Evolutionary conservation across 2,329 filamentous ascomycete genomes (phyloP), one percentile per base, ranked within the genome.

Genomic region (Dothideomycetes sp.): DNA sequence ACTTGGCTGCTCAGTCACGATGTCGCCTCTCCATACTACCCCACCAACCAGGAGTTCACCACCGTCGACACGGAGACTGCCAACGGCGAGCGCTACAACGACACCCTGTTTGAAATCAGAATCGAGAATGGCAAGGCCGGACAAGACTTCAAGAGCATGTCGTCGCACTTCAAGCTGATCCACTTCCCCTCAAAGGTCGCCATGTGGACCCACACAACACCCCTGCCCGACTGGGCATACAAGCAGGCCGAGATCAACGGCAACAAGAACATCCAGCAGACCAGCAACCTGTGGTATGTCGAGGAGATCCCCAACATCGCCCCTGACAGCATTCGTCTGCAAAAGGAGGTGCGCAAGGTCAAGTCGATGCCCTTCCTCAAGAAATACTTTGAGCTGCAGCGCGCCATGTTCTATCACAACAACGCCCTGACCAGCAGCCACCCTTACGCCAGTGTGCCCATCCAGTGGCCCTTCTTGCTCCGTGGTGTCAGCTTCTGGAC

Each of bases 401-500:
- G 89, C 36, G 86, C 88, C 53, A 98, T 98, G 88, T 98, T 98
- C 74, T 89, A 84, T 74, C 91, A 98, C 72, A 98, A 98, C 74
- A 96, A 88, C 63, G 89, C 93, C 54, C 70, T 98, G 57, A 98
- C 91, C 33, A 93, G 87, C 67, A 94, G 85, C 58, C 91, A 98
- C 61, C 91, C 91, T 1, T 98, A 98, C 61, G 77, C 91, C 31
- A 94, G 86, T 53, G 81, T 88, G 59, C 91, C 91, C 5, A 91
- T 93, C 66, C 85, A 94, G 57, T 98, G 91, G 91, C 91, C 91
- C 1, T 96, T 98, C 75, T 73, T 98, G 57, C 77, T 98, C 42
- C 81, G 91, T 19, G 91, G 91, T 64, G 89, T 98, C 52, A 95
- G 87, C 64, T 98, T 98, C 79, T 98, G 91, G 91, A 98, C 91